Base-by-base conservation (phyloP, 129 eudicot species). In the Tagetes patula region DNA sequence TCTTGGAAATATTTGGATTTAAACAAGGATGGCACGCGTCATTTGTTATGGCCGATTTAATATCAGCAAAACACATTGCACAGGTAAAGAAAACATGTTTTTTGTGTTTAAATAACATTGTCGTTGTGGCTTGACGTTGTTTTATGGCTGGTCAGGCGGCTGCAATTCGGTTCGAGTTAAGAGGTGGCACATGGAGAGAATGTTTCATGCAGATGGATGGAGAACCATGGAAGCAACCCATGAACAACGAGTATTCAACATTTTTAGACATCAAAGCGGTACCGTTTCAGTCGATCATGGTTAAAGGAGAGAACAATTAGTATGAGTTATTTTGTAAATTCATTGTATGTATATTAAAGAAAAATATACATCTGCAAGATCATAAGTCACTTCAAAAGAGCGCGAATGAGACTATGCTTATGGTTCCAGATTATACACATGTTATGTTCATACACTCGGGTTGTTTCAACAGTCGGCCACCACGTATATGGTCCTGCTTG, bases 1-100 rank as follows among this genome's bases (percentile, higher is more conserved):
- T 82, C 60, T 33, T 94, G 71, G 99, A 94, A 83, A 79, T 94
- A 34, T 94, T 94, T 54, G 99, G 99, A 69, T 75, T 94, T 45
- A 94, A 94, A 80, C 97, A 94, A 53, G 99, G 99, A 80, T 94
- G 99, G 99, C 99, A 94, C 80, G 98, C 98, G 66, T 90, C 99
- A 11, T 86, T 88, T 54, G 99, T 94, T 69, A 94, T 94, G 96
- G 96, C 73, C 20, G 99, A 94, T 76, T 84, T 88, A 8, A 90
- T 90, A 40, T 82, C 92, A 40, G 99, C 99, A 60, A 94, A 90
- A 82, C 97, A 94, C 86, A 88, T 94, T 73, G 97, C 98, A 3
- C 98, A 94, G 97, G 98, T 87, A 84, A 53, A 8, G 5, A 38
- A 68, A 33, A 12, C 12, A 30, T 40, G 10, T 31, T 31, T 4